phyloP scores from a whole-genome alignment of 1,139 yeast species.

The Insectozyma bohioensis region DNA sequence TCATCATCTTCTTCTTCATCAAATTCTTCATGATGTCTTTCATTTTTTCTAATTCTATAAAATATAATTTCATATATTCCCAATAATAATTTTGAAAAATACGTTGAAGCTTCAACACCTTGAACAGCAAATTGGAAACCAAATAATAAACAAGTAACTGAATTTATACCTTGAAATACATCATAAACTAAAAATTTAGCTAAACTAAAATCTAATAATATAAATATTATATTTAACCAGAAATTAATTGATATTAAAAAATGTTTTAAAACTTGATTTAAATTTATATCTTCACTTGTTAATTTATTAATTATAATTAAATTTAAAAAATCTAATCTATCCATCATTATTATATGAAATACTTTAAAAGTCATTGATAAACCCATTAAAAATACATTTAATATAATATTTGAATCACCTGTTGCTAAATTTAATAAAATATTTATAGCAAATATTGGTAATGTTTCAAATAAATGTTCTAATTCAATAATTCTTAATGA shows the following conservation, averaged over 20 bases:
- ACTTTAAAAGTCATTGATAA: constrained; percentile 58
- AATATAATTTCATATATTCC: constrained; percentile 56
- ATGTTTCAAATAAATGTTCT: constrained; percentile 72
- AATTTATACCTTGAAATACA: constrained; percentile 52
- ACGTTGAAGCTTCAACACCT: constrained; percentile 53
- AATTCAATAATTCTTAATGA: constrained; percentile 70
- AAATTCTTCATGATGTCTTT: constrained; percentile 42
- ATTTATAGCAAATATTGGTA: constrained; percentile 58
- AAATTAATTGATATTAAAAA: constrained; percentile 14
- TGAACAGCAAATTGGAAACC: constrained; percentile 77
- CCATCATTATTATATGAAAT: constrained; percentile 72
- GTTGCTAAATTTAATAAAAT: constrained; percentile 64
- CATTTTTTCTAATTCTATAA: constrained; percentile 19
- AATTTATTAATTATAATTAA: constrained; percentile 32
- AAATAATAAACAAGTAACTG: constrained; percentile 55
- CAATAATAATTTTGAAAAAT: constrained; percentile 49
- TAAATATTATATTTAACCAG: constrained; percentile 39
- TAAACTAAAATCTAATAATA: constrained; percentile 50
- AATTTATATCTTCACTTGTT: constrained; percentile 19
- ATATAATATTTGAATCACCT: constrained; percentile 54
- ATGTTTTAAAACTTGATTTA: constrained; percentile 10
- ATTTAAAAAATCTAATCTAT: constrained; percentile 57
- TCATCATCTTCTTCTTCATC: constrained; percentile 39
- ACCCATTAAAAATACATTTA: constrained; percentile 43
- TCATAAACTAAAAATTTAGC: constrained; percentile 60